Evolutionary conservation across 129 eudicot genomes (phyloP).

Genomic region (Calendula officinalis): DNA sequence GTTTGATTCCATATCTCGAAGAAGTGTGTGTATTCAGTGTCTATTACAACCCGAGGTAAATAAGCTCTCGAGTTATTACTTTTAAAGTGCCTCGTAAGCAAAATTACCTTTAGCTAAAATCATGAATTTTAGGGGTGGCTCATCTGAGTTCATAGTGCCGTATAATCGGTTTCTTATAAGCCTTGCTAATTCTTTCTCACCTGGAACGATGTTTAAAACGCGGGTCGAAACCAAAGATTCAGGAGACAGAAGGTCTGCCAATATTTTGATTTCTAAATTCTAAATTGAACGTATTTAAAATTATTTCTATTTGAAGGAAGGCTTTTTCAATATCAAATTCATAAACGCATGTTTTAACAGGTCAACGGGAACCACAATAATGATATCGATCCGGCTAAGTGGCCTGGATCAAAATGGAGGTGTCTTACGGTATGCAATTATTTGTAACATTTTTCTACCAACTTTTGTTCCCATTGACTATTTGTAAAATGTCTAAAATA

Average conservation of each 20-base stretch:
- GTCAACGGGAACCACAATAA: slow-evolving; percentile 63
- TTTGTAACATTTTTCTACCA: background rate
- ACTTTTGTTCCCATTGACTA: background rate
- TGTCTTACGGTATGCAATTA: slow-evolving; percentile 63
- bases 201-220: slow-evolving; percentile 83
- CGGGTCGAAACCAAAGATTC: slow-evolving; percentile 83
- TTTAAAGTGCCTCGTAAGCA: background rate
- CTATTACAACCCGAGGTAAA: slow-evolving; percentile 83
- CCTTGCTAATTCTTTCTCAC: slow-evolving; percentile 46
- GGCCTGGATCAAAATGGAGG: slow-evolving; percentile 98
- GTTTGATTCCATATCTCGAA: slow-evolving; percentile 56
- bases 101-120: slow-evolving; percentile 9
- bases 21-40: slow-evolving; percentile 45
- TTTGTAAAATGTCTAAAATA: slow-evolving; percentile 1
- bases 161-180: slow-evolving; percentile 57
- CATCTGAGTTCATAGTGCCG: slow-evolving; percentile 75
- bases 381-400: slow-evolving; percentile 66
- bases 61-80: background rate
- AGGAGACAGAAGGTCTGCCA: slow-evolving; percentile 68
- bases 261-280: too few species aligned
- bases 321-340: too few species aligned
- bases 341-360: too few species aligned
- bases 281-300: too few species aligned
- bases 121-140: slow-evolving; percentile 51
- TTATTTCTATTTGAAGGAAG: too few species aligned